phyloP scores from a whole-genome alignment of 768 basidiomycete genomes.

The Tricholoma saponaceum region DNA sequence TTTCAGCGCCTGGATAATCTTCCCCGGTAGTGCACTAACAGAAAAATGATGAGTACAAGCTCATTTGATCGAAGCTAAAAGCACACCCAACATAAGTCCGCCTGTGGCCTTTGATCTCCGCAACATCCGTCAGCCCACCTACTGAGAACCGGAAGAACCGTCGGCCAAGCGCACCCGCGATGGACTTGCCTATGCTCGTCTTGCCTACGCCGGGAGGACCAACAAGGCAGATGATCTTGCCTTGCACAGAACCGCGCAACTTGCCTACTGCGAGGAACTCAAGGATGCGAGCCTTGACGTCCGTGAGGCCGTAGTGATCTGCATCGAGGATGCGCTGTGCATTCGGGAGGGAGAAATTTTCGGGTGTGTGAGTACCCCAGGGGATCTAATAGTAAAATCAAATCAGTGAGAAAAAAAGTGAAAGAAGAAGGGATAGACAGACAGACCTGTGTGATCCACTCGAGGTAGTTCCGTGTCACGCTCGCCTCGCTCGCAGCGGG shows the following conservation, averaged over 20 bases:
- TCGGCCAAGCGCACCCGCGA: constrained; percentile 83
- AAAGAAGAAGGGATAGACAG: neutral
- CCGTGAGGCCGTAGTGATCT: constrained; percentile 90
- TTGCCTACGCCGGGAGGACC: constrained; percentile 99
- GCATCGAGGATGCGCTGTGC: constrained; percentile 85
- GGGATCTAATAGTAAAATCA: constrained; percentile 57
- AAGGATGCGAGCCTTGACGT: constrained; percentile 90
- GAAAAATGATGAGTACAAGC: neutral
- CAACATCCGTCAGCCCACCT: constrained; percentile 94
- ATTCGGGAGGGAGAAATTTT: constrained; percentile 86
- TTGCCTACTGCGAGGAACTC: constrained; percentile 97
- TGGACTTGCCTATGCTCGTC: constrained; percentile 93
- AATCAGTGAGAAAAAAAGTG: constrained; percentile 3
- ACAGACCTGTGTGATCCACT: constrained; percentile 81
- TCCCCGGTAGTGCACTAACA: constrained; percentile 80
- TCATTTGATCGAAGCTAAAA: constrained; percentile 5
- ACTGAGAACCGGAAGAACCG: constrained; percentile 98
- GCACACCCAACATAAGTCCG: constrained; percentile 93
- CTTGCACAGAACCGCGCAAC: constrained; percentile 88
- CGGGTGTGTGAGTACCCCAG: constrained; percentile 92
- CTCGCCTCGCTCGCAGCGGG: constrained; percentile 91
- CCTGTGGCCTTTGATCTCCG: constrained; percentile 98
- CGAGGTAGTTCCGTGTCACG: constrained; percentile 91
- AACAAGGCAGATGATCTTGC: constrained; percentile 95
- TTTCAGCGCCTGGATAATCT: constrained; percentile 92